Evolutionary conservation across 768 basidiomycete genomes (phyloP).

Genomic region (Amanita exitialis): DNA sequence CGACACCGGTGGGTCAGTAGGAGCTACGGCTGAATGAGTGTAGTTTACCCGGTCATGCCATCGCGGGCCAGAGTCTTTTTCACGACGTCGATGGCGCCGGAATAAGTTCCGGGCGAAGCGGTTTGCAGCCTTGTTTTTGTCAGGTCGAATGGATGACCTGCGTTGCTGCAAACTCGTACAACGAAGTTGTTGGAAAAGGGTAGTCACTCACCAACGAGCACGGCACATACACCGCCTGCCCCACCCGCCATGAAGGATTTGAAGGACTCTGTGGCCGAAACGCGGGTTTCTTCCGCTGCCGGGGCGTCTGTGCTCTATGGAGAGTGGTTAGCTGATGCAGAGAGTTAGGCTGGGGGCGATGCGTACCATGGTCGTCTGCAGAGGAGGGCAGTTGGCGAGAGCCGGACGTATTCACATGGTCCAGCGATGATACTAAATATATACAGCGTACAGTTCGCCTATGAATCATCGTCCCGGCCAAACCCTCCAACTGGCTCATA

Average conservation of each 20-base stretch:
- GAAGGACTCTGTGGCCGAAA: conserved; percentile 33
- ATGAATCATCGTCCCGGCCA: conserved; percentile 39
- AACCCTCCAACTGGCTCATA: conserved; percentile 89
- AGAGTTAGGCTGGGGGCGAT: background rate
- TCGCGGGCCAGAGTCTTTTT: conserved; percentile 86
- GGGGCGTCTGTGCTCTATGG: conserved; percentile 26
- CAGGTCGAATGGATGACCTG: conserved; percentile 96
- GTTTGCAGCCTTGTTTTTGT: conserved; percentile 97
- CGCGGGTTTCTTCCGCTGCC: conserved; percentile 23
- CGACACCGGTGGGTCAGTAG: background rate
- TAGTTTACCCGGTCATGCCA: conserved; percentile 71
- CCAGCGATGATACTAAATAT: background rate
- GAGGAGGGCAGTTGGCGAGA: background rate
- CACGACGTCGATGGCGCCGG: conserved; percentile 88
- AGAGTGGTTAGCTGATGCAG: background rate
- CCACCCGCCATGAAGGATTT: conserved; percentile 95
- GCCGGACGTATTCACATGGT: conserved; percentile 1
- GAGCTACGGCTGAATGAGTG: background rate
- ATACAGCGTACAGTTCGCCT: background rate
- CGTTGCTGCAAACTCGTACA: background rate
- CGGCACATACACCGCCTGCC: conserved; percentile 80
- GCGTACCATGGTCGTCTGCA: background rate
- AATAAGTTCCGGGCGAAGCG: conserved; percentile 80
- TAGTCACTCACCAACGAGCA: conserved; percentile 70
- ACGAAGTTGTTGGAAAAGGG: background rate